A percentile compares a stretch with the other conserved stretches of the same genome.
phyloP scores from a whole-genome alignment of 495 filamentous ascomycete genomes.

The Penicillium pulvis region DNA sequence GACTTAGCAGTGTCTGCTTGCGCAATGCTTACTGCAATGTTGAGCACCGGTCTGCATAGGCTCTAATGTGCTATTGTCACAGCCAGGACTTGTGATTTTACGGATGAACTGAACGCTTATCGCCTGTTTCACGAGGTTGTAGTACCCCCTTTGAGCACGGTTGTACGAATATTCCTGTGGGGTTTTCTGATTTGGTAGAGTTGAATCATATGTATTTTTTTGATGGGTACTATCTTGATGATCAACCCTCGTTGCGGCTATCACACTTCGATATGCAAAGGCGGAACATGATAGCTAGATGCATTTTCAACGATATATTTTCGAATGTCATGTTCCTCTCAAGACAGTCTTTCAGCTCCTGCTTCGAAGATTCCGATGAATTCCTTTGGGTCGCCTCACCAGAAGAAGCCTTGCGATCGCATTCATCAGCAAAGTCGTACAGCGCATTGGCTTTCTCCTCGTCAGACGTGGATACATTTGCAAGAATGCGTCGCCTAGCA shows the following conservation, averaged over 20 bases:
- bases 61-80: no score
- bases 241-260: conserved; percentile 1
- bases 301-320: conserved; percentile 9
- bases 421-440: conserved; percentile 11
- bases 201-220: no score
- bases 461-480: conserved; percentile 7
- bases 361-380: conserved; percentile 1
- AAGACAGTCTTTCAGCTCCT: conserved; percentile 4
- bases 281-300: conserved; percentile 14
- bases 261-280: conserved; percentile 10
- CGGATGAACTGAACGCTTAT: no score
- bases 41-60: no score
- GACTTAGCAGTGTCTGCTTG: no score
- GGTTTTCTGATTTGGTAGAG: no score
- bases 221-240: not conserved
- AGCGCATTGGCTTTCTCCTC: conserved; percentile 8
- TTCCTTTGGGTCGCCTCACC: not conserved
- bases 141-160: no score
- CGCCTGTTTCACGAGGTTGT: no score
- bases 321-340: conserved; percentile 1
- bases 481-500: conserved; percentile 8
- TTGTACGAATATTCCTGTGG: no score
- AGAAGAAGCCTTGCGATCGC: not conserved
- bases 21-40: no score
- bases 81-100: no score